A percentile compares a stretch with the other conserved stretches of the same genome.
phyloP scores from a whole-genome alignment of 2,329 filamentous ascomycete species.

The Aspergillus costaricaensis region DNA sequence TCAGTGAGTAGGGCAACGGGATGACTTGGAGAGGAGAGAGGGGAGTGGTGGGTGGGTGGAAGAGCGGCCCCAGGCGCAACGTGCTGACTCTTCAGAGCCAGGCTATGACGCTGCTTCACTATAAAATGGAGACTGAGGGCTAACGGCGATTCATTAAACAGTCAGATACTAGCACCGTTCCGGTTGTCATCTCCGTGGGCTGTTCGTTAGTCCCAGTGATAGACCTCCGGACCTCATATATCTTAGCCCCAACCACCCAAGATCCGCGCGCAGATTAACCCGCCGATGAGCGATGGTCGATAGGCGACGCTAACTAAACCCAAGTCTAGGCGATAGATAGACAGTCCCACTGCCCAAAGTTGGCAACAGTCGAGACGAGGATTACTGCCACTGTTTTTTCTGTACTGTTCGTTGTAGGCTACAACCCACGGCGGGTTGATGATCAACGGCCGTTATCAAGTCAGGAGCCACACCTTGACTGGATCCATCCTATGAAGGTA shows the following conservation, averaged over 20 bases:
- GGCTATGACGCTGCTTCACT: background rate
- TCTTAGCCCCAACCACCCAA: slow-evolving; percentile 4
- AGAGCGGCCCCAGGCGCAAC: background rate
- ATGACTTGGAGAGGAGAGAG: background rate
- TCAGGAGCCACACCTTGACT: background rate
- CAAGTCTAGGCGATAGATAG: background rate
- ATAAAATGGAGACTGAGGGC: background rate
- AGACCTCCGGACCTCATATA: background rate
- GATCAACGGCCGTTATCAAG: slow-evolving; percentile 16
- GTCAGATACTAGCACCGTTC: slow-evolving; percentile 14
- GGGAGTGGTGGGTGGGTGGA: background rate
- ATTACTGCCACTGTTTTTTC: no score
- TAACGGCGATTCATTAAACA: slow-evolving; percentile 6
- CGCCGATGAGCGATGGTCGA: slow-evolving; percentile 8
- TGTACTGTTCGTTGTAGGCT: background rate
- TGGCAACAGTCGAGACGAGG: background rate
- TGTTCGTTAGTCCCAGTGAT: slow-evolving; percentile 2
- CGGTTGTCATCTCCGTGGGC: slow-evolving; percentile 16
- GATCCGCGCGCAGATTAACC: slow-evolving; percentile 9
- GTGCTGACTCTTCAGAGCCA: slow-evolving; percentile 2
- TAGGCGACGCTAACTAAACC: slow-evolving; percentile 3
- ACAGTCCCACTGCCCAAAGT: background rate
- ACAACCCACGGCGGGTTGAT: slow-evolving; percentile 11
- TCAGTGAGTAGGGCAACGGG: background rate
- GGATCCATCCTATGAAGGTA: background rate